Base-by-base conservation (phyloP, 768 basidiomycete species). In the Royoungia palumana region DNA sequence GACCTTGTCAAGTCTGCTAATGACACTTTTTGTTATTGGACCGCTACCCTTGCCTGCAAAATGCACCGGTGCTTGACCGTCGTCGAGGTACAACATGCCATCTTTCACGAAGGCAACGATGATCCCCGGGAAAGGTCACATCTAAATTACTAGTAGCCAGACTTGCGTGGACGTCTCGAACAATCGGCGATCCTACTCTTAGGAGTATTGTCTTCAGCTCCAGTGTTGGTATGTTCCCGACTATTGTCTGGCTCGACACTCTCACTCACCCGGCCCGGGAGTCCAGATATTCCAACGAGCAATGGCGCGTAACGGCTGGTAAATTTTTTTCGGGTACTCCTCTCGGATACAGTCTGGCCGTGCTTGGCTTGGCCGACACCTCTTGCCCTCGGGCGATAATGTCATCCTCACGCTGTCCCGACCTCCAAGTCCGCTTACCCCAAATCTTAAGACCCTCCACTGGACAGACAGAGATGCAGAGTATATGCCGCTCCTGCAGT, bases 241-340 rank as follows among this genome's bases (percentile, higher is more conserved):
- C 7, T 28, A 2, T 28, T 27, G 34, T 25, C 7, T 27, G 36
- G 42, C 22, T 22, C 12, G 19, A 27, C 11, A 37, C 34, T 20
- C 37, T 36, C 36, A 28, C 27, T 28, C 27, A 38, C 46, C 55
- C n/a, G n/a, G 17, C 62, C 38, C 36, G 38, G 44, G 36, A 27
- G 9, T 30, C 41, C 7, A 17, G 64, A 25, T 17, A 17, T 57
- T 66, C 32, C 54, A 46, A 39, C 58, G 65, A 27, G 47, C 62
- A 32, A 64, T 66, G 61, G 51, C 54, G 7, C 35, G 61, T 7
- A 54, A 28, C 30, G 66, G 68, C 50, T 68, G 66, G 64, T 51
- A 54, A 16, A 49, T 59, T 24, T 63, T 67, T 41, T 65, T 47
- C 14, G 53, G 21, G 41, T 66, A 68, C 50, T 58, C 64, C 12